These are phyloP conservation scores for Lentinula raphanica DNA, from an alignment of 768 basidiomycete genomes.

Conservation along the genomic window DNA sequence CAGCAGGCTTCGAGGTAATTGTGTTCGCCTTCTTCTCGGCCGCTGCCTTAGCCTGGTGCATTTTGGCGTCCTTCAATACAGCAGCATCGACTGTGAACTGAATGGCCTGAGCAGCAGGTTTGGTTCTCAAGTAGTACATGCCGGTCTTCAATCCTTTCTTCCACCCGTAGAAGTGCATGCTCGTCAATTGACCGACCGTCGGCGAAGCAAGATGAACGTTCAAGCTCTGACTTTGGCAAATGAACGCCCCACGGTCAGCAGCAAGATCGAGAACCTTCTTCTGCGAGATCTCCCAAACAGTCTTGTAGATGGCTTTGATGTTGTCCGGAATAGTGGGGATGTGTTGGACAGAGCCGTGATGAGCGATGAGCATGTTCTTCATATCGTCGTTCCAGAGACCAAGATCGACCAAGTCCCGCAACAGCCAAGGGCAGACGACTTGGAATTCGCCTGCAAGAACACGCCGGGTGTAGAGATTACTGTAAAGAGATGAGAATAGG, in stretches of 20 bases:
- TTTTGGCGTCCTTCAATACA: slow-evolving; percentile 61
- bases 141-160: slow-evolving; percentile 99
- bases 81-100: slow-evolving; percentile 94
- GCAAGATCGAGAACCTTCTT: slow-evolving; percentile 98
- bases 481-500: slow-evolving; percentile 20
- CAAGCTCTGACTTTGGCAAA: slow-evolving; percentile 92
- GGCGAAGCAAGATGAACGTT: slow-evolving; percentile 91
- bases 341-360: slow-evolving; percentile 84
- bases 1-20: background rate
- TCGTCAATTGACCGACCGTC: slow-evolving; percentile 86
- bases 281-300: slow-evolving; percentile 99
- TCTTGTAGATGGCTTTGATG: slow-evolving; percentile 98
- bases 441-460: slow-evolving; percentile 99
- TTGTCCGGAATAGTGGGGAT: slow-evolving; percentile 86
- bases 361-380: slow-evolving; percentile 99
- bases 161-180: slow-evolving; percentile 99
- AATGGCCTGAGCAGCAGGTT: slow-evolving; percentile 92
- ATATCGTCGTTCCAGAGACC: slow-evolving; percentile 97
- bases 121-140: slow-evolving; percentile 95
- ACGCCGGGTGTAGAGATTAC: slow-evolving; percentile 98
- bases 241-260: slow-evolving; percentile 98
- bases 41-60: slow-evolving; percentile 31
- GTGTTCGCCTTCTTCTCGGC: slow-evolving; percentile 11
- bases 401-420: slow-evolving; percentile 94
- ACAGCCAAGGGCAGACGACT: slow-evolving; percentile 96